Percentiles rank a stretch among this genome's conserved stretches.
Evolutionary conservation across 345 rosid genomes (phyloP).

Genomic region (Gossypium bickii): DNA sequence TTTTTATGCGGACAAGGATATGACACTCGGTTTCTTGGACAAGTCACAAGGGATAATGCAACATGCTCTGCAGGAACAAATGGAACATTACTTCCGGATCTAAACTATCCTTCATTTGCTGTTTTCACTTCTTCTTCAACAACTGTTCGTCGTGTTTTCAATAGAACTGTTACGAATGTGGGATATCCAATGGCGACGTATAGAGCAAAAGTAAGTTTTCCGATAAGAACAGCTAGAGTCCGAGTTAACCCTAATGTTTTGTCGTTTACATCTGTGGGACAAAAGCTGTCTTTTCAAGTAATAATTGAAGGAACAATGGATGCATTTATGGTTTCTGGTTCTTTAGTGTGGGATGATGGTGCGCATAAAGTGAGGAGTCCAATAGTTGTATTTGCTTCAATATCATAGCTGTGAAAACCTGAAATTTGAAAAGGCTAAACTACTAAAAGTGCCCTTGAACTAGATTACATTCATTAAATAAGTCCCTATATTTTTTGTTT

Average conservation of each 20-base stretch:
- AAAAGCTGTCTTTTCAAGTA: constrained; percentile 24
- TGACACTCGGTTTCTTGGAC: background rate
- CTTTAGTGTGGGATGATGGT: constrained; percentile 38
- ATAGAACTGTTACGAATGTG: constrained; percentile 38
- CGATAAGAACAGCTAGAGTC: constrained; percentile 19
- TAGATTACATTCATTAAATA: no score
- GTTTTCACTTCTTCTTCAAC: background rate
- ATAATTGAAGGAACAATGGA: constrained; percentile 16
- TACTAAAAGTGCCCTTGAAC: no score
- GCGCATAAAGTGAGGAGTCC: constrained; percentile 39
- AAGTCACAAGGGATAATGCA: constrained; percentile 21
- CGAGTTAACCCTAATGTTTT: constrained; percentile 25
- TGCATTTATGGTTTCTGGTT: constrained; percentile 18
- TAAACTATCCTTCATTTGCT: constrained; percentile 43
- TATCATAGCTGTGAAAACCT: background rate
- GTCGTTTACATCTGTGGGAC: constrained; percentile 20
- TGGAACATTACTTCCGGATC: constrained; percentile 33
- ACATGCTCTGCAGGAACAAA: constrained; percentile 13
- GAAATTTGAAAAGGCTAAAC: no score
- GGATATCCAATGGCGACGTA: constrained; percentile 26
- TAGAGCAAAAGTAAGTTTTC: constrained; percentile 17
- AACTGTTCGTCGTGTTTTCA: constrained; percentile 17
- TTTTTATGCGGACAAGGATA: constrained; percentile 46
- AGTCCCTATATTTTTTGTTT: no score
- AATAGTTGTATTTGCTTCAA: constrained; percentile 16